Percentiles rank a stretch among this genome's conserved stretches.
Conservation (phyloP, 2,329 filamentous ascomycete genomes). For the Fusarium sp. region DNA sequence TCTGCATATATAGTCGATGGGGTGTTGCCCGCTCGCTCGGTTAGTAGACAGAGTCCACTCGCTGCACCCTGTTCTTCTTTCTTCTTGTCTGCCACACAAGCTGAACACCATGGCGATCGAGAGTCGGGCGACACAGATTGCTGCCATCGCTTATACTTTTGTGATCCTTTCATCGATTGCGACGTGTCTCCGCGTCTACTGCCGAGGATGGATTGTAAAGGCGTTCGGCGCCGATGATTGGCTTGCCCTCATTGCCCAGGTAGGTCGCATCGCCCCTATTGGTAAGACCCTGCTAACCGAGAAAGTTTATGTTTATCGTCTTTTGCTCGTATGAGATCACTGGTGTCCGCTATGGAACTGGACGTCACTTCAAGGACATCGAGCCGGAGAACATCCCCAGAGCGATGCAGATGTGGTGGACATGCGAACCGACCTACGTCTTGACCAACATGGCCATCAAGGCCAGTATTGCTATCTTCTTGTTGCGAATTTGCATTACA, state of each 20-base stretch:
- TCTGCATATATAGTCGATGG: conserved; percentile 3
- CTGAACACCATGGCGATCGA: conserved; percentile 10
- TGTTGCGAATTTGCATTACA: conserved; percentile 51
- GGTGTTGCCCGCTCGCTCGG: not conserved
- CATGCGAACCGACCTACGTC: conserved; percentile 56
- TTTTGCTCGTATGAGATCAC: conserved; percentile 1
- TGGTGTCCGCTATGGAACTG: conserved; percentile 12
- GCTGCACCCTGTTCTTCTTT: not conserved
- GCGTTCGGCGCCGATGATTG: conserved; percentile 49
- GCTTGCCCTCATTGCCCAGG: conserved; percentile 48
- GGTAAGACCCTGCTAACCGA: not conserved
- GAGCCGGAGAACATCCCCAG: conserved; percentile 22
- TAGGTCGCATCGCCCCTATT: conserved; percentile 23
- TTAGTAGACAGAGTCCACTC: not conserved
- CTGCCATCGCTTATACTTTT: conserved; percentile 46
- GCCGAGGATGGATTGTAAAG: conserved; percentile 47
- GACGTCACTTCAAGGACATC: conserved; percentile 10
- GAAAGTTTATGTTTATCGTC: conserved; percentile 17
- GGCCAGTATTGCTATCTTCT: conserved; percentile 53
- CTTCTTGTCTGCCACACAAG: not conserved
- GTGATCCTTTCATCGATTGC: conserved; percentile 49
- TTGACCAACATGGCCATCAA: conserved; percentile 50
- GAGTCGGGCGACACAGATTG: conserved; percentile 32
- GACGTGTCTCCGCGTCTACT: conserved; percentile 46
- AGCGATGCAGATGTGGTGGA: conserved; percentile 53